Evolutionary conservation across 768 basidiomycete species (phyloP).

Genomic region (Kwoniella mangroviensis): DNA sequence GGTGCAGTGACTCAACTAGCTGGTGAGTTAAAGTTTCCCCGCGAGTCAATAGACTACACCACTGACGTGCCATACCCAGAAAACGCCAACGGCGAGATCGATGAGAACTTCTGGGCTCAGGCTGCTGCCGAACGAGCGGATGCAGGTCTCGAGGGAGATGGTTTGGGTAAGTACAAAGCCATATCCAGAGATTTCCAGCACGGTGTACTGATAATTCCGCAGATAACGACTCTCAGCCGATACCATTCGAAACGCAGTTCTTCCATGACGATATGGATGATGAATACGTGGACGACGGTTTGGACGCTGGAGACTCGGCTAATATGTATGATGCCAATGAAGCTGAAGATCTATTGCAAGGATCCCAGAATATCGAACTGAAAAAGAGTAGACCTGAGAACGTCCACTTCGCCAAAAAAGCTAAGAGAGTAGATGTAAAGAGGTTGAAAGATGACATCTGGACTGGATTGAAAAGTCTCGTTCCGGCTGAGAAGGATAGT

Average conservation of each 20-base stretch:
- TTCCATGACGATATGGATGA: slow-evolving; percentile 88
- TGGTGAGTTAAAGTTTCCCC: slow-evolving; percentile 50
- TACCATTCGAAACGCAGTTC: slow-evolving; percentile 94
- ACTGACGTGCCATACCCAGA: slow-evolving; percentile 51
- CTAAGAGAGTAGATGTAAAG: slow-evolving; percentile 94
- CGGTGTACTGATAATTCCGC: neutral
- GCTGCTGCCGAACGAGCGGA: slow-evolving; percentile 81
- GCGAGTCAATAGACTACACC: neutral
- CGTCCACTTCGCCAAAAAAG: slow-evolving; percentile 92
- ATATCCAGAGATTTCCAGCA: neutral
- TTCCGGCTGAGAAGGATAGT: slow-evolving; percentile 58
- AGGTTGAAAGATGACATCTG: slow-evolving; percentile 98
- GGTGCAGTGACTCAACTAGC: slow-evolving; percentile 59
- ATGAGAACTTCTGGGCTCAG: slow-evolving; percentile 96
- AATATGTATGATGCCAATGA: slow-evolving; percentile 68
- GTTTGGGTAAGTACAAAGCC: slow-evolving; percentile 45
- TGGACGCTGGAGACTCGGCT: slow-evolving; percentile 41
- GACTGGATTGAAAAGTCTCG: slow-evolving; percentile 79
- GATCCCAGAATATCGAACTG: slow-evolving; percentile 70
- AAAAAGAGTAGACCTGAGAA: slow-evolving; percentile 82
- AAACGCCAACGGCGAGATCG: slow-evolving; percentile 78
- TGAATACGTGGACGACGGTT: slow-evolving; percentile 66
- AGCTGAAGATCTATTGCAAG: slow-evolving; percentile 87
- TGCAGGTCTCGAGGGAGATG: slow-evolving; percentile 67
- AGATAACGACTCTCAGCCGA: slow-evolving; percentile 53